These are phyloP conservation scores for Cetraspora pellucida DNA, from an alignment of 192 early-diverging fungal species.

Conservation along the genomic window DNA sequence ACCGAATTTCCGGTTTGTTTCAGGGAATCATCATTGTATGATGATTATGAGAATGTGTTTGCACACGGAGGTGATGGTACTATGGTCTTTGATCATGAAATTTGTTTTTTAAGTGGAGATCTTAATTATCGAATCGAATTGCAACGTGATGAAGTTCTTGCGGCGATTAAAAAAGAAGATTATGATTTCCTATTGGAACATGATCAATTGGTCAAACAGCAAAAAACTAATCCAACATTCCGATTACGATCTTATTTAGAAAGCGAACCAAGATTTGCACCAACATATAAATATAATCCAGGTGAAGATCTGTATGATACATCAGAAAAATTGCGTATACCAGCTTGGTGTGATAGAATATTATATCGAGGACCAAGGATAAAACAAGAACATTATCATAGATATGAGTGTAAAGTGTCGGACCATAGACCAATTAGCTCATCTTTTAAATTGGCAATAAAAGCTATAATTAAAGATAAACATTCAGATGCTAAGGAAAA, in stretches of 20 bases:
- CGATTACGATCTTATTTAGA: conserved; percentile 79
- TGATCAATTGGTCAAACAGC: conserved; percentile 65
- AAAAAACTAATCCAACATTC: conserved; percentile 66
- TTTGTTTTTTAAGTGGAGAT: conserved; percentile 85
- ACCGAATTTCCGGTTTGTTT: conserved; percentile 33
- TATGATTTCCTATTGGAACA: conserved; percentile 58
- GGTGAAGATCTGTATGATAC: conserved; percentile 85
- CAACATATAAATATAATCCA: conserved; percentile 97
- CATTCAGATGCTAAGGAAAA: conserved; percentile 49
- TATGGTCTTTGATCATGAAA: conserved; percentile 76
- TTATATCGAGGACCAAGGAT: conserved; percentile 58
- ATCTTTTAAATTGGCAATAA: conserved; percentile 64
- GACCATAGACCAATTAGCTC: conserved; percentile 88
- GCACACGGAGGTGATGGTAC: conserved; percentile 85
- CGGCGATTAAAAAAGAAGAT: conserved; percentile 57
- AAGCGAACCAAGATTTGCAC: conserved; percentile 77
- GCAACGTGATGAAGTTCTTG: conserved; percentile 65
- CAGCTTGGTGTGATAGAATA: conserved; percentile 97
- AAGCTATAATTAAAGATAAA: conserved; percentile 57
- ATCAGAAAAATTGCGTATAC: conserved; percentile 90
- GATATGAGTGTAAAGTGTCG: conserved; percentile 70
- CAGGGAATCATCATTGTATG: conserved; percentile 22
- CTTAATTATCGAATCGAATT: conserved; percentile 92
- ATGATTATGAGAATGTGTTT: conserved; percentile 56
- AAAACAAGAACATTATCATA: conserved; percentile 59